Percentiles rank a stretch among this genome's conserved stretches.
phyloP scores from a whole-genome alignment of 805 yeast species.

The Yarrowia hollandica region DNA sequence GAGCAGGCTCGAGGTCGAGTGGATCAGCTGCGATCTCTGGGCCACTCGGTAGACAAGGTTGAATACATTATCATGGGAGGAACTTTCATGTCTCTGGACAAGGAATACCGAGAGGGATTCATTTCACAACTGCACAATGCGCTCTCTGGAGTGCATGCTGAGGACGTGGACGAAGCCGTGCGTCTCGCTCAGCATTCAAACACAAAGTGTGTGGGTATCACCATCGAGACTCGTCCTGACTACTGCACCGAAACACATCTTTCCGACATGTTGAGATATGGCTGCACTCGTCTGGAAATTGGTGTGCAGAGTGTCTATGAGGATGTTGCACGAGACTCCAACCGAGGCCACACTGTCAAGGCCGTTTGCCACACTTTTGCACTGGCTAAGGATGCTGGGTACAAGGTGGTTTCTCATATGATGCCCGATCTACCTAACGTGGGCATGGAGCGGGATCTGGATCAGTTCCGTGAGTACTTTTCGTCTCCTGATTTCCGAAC shows the following conservation, averaged over 20 bases:
- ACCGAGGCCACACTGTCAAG: slow-evolving; percentile 95
- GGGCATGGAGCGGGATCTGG: slow-evolving; percentile 96
- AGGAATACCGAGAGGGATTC: slow-evolving; percentile 84
- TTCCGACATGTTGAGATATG: slow-evolving; percentile 92
- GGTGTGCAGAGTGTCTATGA: slow-evolving; percentile 98
- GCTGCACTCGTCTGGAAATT: slow-evolving; percentile 93
- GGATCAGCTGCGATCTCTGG: slow-evolving; percentile 91
- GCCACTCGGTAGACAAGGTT: slow-evolving; percentile 95
- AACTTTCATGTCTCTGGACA: slow-evolving; percentile 93
- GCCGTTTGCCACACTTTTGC: slow-evolving; percentile 95
- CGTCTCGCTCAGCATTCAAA: slow-evolving; percentile 87
- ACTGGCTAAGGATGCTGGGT: slow-evolving; percentile 96
- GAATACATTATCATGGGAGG: slow-evolving; percentile 99
- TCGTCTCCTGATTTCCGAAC: slow-evolving; percentile 97
- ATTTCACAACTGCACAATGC: slow-evolving; percentile 93
- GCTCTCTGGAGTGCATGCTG: slow-evolving; percentile 85
- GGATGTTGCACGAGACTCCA: slow-evolving; percentile 97
- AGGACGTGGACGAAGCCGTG: slow-evolving; percentile 86
- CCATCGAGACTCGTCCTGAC: slow-evolving; percentile 97
- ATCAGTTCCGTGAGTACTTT: slow-evolving; percentile 93
- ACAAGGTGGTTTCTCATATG: slow-evolving; percentile 97
- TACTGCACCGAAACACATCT: slow-evolving; percentile 95
- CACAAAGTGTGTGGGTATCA: slow-evolving; percentile 97
- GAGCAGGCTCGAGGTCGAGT: slow-evolving; percentile 98
- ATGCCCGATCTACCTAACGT: slow-evolving; percentile 99